Evolutionary conservation across 2,329 filamentous ascomycete genomes (phyloP).

Genomic region (Pseudogymnoascus sp.): DNA sequence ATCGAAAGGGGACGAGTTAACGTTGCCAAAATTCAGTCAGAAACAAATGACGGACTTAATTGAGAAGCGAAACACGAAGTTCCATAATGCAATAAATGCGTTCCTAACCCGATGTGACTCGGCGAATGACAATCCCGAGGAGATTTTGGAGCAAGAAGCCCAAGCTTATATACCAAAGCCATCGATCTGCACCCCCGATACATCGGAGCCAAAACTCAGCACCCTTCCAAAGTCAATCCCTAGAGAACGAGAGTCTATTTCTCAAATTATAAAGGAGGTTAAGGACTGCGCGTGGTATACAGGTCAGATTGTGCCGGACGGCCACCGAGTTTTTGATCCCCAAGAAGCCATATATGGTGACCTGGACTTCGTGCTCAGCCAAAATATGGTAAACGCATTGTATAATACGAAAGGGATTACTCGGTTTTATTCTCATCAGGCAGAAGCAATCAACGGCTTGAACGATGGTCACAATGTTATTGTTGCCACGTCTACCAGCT

Average conservation of each 20-base stretch:
- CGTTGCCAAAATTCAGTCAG: slow-evolving; percentile 87
- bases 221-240: slow-evolving; percentile 65
- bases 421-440: slow-evolving; percentile 82
- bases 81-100: slow-evolving; percentile 63
- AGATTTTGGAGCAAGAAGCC: slow-evolving; percentile 50
- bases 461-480: slow-evolving; percentile 79
- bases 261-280: slow-evolving; percentile 78
- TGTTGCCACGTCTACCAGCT: slow-evolving; percentile 89
- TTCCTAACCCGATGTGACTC: slow-evolving; percentile 69
- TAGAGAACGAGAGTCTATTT: slow-evolving; percentile 66
- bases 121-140: slow-evolving; percentile 57
- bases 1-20: slow-evolving; percentile 69
- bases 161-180: slow-evolving; percentile 55
- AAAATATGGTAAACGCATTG: slow-evolving; percentile 87
- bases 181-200: slow-evolving; percentile 34
- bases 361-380: slow-evolving; percentile 76
- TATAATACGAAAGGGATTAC: slow-evolving; percentile 88
- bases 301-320: slow-evolving; percentile 85
- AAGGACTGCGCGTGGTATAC: slow-evolving; percentile 80
- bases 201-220: slow-evolving; percentile 26
- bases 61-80: slow-evolving; percentile 81
- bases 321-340: slow-evolving; percentile 82
- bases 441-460: slow-evolving; percentile 84
- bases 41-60: slow-evolving; percentile 86
- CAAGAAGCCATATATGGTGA: slow-evolving; percentile 77